Percentiles rank a stretch among this genome's conserved stretches.
phyloP scores from a whole-genome alignment of 306 rosid genomes.

The Amphicarpaea edgeworthii region DNA sequence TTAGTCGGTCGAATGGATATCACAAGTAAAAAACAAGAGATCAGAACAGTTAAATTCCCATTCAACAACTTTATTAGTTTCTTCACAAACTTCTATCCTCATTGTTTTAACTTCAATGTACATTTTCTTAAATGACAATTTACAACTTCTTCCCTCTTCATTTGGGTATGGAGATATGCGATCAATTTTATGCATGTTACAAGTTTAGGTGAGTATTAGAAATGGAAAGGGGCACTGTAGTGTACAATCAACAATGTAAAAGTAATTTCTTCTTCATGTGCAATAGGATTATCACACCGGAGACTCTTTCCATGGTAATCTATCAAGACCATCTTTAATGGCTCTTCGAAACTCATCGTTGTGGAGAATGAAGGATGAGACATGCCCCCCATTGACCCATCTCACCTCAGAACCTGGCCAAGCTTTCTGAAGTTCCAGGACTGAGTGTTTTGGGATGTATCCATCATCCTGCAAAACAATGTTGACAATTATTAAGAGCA shows the following conservation, averaged over 20 bases:
- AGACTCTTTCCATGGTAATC: conserved; percentile 86
- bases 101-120: conserved; percentile 34
- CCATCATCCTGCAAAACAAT: conserved; percentile 82
- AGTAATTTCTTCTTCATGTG: conserved; percentile 18
- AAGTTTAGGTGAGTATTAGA: conserved; percentile 42
- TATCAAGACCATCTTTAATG: conserved; percentile 75
- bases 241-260: conserved; percentile 28
- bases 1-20: neutral
- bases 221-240: conserved; percentile 7
- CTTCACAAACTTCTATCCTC: neutral
- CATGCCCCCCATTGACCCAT: conserved; percentile 98
- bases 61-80: conserved; percentile 25
- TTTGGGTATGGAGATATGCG: conserved; percentile 32
- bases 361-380: conserved; percentile 94
- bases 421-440: conserved; percentile 87
- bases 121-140: conserved; percentile 33
- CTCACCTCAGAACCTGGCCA: conserved; percentile 99
- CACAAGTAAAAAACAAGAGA: conserved; percentile 1
- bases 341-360: conserved; percentile 83
- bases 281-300: conserved; percentile 48
- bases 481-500: conserved; percentile 19
- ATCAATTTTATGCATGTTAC: conserved; percentile 50
- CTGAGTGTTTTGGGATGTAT: conserved; percentile 86
- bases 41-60: conserved; percentile 17
- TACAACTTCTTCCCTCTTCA: conserved; percentile 40